A percentile compares a stretch with the other conserved stretches of the same genome.
phyloP scores from a whole-genome alignment of 768 basidiomycete genomes.

The Clavulina sp. region DNA sequence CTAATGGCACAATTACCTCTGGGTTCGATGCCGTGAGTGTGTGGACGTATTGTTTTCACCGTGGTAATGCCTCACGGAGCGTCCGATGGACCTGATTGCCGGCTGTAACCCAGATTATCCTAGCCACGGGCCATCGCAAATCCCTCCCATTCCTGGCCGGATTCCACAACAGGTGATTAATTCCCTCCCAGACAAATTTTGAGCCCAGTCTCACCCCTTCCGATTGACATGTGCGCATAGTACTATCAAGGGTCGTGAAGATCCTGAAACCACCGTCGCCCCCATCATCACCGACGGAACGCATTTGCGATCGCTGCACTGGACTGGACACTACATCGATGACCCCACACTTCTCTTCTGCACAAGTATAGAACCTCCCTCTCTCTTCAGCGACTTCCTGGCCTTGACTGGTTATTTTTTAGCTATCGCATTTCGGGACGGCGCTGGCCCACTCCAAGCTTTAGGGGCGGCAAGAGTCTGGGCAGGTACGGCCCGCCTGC shows the following conservation, averaged over 20 bases:
- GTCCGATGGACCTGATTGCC: no score
- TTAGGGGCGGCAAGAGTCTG: not conserved
- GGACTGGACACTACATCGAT: conserved; percentile 15
- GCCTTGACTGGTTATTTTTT: not conserved
- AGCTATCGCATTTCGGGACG: not conserved
- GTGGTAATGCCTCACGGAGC: no score
- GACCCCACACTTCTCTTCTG: conserved; percentile 15
- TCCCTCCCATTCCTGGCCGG: conserved; percentile 41
- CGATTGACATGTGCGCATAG: not conserved
- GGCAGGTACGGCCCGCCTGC: not conserved
- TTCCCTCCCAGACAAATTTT: not conserved
- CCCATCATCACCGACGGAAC: conserved; percentile 12
- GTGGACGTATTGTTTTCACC: no score
- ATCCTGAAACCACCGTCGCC: not conserved
- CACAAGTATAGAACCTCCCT: not conserved
- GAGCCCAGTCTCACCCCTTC: not conserved
- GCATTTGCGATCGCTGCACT: conserved; percentile 12
- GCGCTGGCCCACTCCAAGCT: not conserved
- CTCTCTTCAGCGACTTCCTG: not conserved
- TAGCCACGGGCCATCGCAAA: conserved; percentile 61
- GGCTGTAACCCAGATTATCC: no score
- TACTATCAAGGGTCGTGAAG: not conserved
- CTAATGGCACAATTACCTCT: no score
- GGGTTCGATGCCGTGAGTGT: no score
- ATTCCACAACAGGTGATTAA: not conserved